Evolutionary conservation across 352 stramenopile genomes (phyloP).

Genomic region (Sclerospora graminicola): DNA sequence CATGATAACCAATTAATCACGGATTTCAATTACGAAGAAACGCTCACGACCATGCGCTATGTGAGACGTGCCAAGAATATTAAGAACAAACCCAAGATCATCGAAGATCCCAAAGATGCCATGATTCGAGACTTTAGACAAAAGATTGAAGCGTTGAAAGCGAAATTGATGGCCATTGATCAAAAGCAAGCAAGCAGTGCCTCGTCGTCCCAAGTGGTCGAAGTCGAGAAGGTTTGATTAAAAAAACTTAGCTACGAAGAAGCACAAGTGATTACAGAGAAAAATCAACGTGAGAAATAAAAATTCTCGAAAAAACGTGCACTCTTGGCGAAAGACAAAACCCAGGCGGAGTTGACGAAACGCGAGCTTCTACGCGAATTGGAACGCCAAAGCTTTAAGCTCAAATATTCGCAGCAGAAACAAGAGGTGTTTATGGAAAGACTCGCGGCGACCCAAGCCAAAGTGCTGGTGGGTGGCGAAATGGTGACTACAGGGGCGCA

Average conservation of each 20-base stretch:
- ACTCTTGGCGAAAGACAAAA: slow-evolving; percentile 70
- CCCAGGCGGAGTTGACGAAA: slow-evolving; percentile 77
- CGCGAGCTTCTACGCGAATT: slow-evolving; percentile 81
- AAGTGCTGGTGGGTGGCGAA: too few species aligned
- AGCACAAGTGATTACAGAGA: slow-evolving; percentile 55
- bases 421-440: too few species aligned
- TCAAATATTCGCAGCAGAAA: slow-evolving; percentile 43
- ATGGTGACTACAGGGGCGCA: too few species aligned
- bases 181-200: slow-evolving; percentile 30
- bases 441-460: too few species aligned
- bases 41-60: slow-evolving; percentile 91
- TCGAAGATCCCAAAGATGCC: slow-evolving; percentile 97
- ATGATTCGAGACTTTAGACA: slow-evolving; percentile 96
- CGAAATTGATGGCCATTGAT: slow-evolving; percentile 56
- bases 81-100: slow-evolving; percentile 98
- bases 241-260: slow-evolving; percentile 80
- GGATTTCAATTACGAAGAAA: slow-evolving; percentile 97
- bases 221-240: slow-evolving; percentile 80
- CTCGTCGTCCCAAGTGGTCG: slow-evolving; percentile 36
- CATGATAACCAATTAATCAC: too few species aligned
- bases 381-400: slow-evolving; percentile 77
- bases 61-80: slow-evolving; percentile 99
- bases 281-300: slow-evolving; percentile 65
- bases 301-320: slow-evolving; percentile 54
- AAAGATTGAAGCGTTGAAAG: slow-evolving; percentile 92